A percentile compares a stretch with the other conserved stretches of the same genome.
These are phyloP conservation scores for Podospora bellae-mahoneyi DNA, from an alignment of 495 filamentous ascomycete species.

Conservation along the genomic window DNA sequence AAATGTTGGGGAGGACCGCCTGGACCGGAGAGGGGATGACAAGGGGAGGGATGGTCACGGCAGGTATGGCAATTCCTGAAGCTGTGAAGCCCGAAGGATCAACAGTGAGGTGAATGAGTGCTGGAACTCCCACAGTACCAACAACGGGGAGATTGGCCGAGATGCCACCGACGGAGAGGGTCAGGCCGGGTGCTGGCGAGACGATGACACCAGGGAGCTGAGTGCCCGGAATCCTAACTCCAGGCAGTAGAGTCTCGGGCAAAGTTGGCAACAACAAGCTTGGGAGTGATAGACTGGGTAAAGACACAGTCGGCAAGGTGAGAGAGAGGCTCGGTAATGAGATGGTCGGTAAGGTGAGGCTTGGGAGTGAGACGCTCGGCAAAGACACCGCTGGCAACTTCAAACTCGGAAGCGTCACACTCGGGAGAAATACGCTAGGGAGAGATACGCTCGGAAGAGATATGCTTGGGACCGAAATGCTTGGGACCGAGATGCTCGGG, in stretches of 20 bases:
- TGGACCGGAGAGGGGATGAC: background rate
- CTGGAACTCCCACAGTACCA: background rate
- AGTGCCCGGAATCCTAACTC: background rate
- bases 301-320: background rate
- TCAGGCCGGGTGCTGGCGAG: background rate
- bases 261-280: background rate
- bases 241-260: background rate
- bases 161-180: background rate
- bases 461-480: background rate
- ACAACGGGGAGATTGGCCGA: background rate
- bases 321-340: background rate
- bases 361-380: background rate
- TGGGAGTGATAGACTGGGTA: background rate
- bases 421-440: background rate
- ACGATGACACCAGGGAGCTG: background rate
- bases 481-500: background rate
- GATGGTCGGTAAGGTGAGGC: background rate
- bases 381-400: background rate
- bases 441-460: background rate
- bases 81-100: background rate
- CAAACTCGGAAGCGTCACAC: background rate
- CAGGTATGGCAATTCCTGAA: background rate
- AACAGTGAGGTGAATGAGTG: background rate
- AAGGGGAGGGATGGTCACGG: background rate
- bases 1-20: constrained; percentile 4